Conservation (phyloP, 352 stramenopile genomes). For the Phytophthora meadii region DNA sequence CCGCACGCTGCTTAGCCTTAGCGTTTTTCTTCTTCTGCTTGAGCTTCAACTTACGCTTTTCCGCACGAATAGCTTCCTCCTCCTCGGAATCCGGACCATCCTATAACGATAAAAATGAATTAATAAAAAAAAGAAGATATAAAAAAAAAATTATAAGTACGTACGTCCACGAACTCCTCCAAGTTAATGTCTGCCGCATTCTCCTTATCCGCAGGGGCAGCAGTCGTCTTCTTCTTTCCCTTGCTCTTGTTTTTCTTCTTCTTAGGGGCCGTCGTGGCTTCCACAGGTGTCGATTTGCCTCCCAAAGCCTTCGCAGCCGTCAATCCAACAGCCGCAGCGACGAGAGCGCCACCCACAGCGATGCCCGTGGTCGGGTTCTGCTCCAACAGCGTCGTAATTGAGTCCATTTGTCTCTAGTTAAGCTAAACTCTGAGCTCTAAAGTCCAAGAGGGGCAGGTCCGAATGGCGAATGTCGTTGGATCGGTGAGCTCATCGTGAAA, state of each 20-base stretch:
- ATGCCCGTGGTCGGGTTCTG: conserved; percentile 67
- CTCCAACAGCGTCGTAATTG: conserved; percentile 68
- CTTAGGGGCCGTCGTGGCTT: conserved; percentile 33
- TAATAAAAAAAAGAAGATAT: conserved; percentile 5
- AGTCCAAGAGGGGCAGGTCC: not conserved
- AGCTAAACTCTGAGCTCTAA: too few relatives aligned
- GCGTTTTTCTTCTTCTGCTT: conserved; percentile 87
- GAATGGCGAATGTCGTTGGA: conserved; percentile 28
- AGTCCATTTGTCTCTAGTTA: conserved; percentile 51
- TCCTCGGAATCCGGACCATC: conserved; percentile 86
- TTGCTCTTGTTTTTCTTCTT: conserved; percentile 74
- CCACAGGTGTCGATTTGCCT: conserved; percentile 34
- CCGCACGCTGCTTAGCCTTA: conserved; percentile 67
- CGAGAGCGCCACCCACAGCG: conserved; percentile 71
- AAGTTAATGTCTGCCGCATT: conserved; percentile 60
- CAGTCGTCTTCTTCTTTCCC: conserved; percentile 59
- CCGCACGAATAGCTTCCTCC: conserved; percentile 73
- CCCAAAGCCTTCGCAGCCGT: conserved; percentile 73
- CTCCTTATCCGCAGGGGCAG: conserved; percentile 37
- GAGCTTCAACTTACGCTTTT: conserved; percentile 84
- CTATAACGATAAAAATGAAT: conserved; percentile 12
- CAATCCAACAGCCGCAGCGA: conserved; percentile 72
- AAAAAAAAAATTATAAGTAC: not conserved
- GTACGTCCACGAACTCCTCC: conserved; percentile 69
- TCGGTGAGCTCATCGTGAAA: conserved; percentile 6